Evolutionary conservation across 768 basidiomycete species (phyloP).

Genomic region (Lentinula raphanica): DNA sequence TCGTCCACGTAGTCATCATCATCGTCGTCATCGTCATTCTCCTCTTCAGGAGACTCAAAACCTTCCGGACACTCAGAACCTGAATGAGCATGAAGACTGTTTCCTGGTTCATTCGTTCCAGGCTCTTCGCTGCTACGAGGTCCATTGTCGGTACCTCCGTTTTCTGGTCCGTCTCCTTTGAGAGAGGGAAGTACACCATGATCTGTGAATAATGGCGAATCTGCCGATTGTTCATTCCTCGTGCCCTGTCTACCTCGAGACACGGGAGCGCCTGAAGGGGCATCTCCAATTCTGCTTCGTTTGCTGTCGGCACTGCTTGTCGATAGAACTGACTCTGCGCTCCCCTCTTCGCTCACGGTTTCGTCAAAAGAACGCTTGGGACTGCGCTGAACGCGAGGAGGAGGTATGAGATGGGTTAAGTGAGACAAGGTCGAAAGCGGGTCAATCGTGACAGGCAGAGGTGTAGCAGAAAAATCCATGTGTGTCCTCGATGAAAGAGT

Average conservation of each 20-base stretch:
- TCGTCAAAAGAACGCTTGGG: constrained; percentile 62
- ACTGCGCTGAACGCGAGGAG: constrained; percentile 36
- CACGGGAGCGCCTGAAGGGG: not conserved
- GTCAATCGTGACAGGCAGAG: constrained; percentile 5
- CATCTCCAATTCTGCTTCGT: constrained; percentile 5
- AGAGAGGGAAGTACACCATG: not conserved
- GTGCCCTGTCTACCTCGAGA: not conserved
- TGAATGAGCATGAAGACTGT: not conserved
- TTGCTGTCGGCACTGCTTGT: constrained; percentile 3
- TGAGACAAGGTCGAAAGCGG: constrained; percentile 12
- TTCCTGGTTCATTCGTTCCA: not conserved
- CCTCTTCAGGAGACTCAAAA: constrained; percentile 1
- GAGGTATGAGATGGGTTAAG: constrained; percentile 15
- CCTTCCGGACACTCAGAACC: not conserved
- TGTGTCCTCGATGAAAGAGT: not conserved
- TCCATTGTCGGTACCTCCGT: constrained; percentile 8
- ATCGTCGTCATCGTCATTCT: constrained; percentile 11
- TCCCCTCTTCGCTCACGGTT: constrained; percentile 23
- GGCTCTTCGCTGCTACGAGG: constrained; percentile 5
- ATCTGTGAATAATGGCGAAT: not conserved
- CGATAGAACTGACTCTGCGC: constrained; percentile 12
- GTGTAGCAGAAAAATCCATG: not conserved
- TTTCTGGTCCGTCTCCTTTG: not conserved
- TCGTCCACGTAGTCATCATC: constrained; percentile 18
- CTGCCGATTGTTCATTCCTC: not conserved